phyloP scores from a whole-genome alignment of 331 rosid species.

The Arachis monticola region DNA sequence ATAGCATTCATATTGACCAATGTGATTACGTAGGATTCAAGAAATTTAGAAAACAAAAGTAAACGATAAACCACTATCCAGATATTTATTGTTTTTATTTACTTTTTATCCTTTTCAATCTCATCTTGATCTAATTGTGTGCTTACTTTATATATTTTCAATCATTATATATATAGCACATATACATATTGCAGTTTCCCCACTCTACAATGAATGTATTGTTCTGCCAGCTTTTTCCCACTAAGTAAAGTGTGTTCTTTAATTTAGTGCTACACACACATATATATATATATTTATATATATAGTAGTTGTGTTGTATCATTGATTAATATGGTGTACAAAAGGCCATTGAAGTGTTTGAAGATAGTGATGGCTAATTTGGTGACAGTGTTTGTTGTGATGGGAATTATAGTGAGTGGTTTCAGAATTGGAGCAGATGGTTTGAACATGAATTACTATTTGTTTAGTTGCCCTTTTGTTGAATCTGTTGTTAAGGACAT shows the following conservation, averaged over 20 bases:
- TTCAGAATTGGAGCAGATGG: conserved; percentile 43
- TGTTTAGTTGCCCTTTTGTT: conserved; percentile 65
- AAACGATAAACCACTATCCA: conserved; percentile 42
- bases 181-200: neutral
- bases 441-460: conserved; percentile 65
- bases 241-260: conserved; percentile 7
- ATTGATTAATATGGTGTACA: conserved; percentile 16
- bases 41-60: neutral
- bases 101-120: neutral
- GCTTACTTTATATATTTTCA: neutral
- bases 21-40: conserved; percentile 6
- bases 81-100: neutral
- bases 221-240: conserved; percentile 43
- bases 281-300: conserved; percentile 18
- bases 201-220: conserved; percentile 1
- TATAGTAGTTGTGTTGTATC: neutral
- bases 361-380: conserved; percentile 46
- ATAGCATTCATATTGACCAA: neutral
- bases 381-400: conserved; percentile 35
- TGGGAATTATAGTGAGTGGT: conserved; percentile 45
- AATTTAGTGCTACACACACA: neutral
- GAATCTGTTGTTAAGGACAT: conserved; percentile 57
- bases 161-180: neutral
- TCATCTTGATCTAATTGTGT: neutral
- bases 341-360: conserved; percentile 20